Percentiles rank a stretch among this genome's conserved stretches.
Evolutionary conservation across 441 rosid species (phyloP).

Genomic region (Eugenia klotzschiana): DNA sequence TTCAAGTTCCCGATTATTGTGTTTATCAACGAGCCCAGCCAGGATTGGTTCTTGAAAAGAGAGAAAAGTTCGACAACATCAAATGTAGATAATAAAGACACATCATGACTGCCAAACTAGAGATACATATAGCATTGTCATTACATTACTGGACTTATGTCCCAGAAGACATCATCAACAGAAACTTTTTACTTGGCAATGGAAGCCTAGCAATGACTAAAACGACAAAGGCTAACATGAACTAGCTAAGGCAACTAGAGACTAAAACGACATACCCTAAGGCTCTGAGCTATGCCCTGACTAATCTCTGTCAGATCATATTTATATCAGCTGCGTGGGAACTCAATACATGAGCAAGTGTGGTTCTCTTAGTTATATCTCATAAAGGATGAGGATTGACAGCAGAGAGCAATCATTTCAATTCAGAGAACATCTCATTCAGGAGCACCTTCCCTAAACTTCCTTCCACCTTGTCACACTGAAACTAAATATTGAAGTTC

Average conservation of each 20-base stretch:
- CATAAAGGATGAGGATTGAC: background rate
- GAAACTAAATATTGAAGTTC: background rate
- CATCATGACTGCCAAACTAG: background rate
- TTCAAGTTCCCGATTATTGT: conserved; percentile 93
- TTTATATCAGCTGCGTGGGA: background rate
- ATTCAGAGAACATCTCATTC: background rate
- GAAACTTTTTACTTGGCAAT: background rate
- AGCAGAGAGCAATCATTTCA: background rate
- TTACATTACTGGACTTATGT: background rate
- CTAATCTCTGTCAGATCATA: background rate
- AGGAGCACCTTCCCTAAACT: background rate
- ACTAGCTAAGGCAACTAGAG: background rate
- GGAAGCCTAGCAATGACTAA: background rate
- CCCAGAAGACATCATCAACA: background rate
- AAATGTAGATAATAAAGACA: background rate
- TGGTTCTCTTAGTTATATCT: background rate
- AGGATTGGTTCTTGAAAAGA: conserved; percentile 70
- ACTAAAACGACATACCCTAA: background rate
- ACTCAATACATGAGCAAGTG: background rate
- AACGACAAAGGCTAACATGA: background rate
- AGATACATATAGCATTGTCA: background rate
- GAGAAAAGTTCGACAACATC: background rate
- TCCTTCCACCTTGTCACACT: background rate
- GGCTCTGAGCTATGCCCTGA: background rate
- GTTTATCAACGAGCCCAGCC: conserved; percentile 91